Conservation (phyloP, 2,329 filamentous ascomycete genomes). For the Byssoonygena ceratinophila region DNA sequence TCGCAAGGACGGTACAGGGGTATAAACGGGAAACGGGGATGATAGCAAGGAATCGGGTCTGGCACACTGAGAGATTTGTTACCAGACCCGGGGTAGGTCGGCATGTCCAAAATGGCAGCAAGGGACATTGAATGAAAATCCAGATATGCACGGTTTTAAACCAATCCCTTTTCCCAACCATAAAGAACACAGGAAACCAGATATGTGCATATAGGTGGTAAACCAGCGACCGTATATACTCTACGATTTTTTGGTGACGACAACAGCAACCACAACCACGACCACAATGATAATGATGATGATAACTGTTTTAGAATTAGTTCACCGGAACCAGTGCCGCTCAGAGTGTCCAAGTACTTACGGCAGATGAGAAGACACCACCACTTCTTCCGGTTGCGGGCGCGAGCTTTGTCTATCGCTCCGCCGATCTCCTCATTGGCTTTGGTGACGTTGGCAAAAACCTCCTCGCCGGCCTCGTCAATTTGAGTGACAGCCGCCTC, state of each 20-base stretch:
- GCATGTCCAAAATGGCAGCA: not conserved
- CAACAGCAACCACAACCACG: slow-evolving; percentile 41
- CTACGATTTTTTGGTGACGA: slow-evolving; percentile 23
- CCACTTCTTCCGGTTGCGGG: slow-evolving; percentile 90
- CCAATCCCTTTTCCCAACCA: slow-evolving; percentile 4
- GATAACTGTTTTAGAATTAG: slow-evolving; percentile 41
- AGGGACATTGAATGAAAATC: not conserved
- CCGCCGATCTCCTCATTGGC: slow-evolving; percentile 72
- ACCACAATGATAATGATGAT: slow-evolving; percentile 45
- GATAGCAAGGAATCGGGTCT: not conserved
- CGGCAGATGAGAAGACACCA: slow-evolving; percentile 69
- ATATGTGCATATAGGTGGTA: not conserved
- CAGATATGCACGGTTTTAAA: slow-evolving; percentile 1
- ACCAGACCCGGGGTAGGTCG: not conserved
- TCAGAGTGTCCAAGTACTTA: slow-evolving; percentile 32
- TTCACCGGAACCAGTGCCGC: no score
- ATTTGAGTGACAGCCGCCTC: slow-evolving; percentile 70
- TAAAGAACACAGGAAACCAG: not conserved
- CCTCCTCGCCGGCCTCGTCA: slow-evolving; percentile 76
- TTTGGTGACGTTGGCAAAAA: slow-evolving; percentile 71
- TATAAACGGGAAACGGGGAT: not conserved
- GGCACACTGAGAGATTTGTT: not conserved
- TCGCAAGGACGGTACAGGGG: not conserved
- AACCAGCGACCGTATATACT: not conserved
- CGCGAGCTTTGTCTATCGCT: slow-evolving; percentile 72